These are phyloP conservation scores for Boletus mariae DNA, from an alignment of 1,284 basidiomycete genomes.

Conservation along the genomic window DNA sequence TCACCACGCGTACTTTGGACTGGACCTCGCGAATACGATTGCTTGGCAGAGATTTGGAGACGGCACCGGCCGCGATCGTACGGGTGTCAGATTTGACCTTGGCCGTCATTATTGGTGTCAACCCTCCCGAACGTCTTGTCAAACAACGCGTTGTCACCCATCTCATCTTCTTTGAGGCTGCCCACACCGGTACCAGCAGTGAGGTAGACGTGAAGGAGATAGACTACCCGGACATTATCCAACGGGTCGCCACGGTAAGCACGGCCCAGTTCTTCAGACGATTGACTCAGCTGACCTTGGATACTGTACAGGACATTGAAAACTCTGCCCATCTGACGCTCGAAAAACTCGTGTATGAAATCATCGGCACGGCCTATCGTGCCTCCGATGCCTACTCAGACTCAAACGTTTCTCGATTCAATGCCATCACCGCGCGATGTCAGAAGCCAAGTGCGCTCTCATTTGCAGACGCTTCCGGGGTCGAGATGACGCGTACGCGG, in stretches of 20 bases:
- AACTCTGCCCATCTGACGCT: conserved; percentile 43
- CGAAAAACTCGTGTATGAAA: conserved; percentile 46
- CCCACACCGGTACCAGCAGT: not conserved
- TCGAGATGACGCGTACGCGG: conserved; percentile 1
- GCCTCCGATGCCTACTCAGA: conserved; percentile 19
- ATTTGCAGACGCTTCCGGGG: conserved; percentile 44
- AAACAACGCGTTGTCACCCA: conserved; percentile 47
- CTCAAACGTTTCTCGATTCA: conserved; percentile 14
- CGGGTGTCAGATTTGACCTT: conserved; percentile 38
- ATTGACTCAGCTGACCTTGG: not conserved
- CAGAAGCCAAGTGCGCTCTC: conserved; percentile 53
- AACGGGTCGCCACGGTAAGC: conserved; percentile 33
- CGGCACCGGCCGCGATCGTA: conserved; percentile 27
- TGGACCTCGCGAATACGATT: not conserved
- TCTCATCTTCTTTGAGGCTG: conserved; percentile 37
- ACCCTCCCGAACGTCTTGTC: conserved; percentile 47
- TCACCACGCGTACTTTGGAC: conserved; percentile 6
- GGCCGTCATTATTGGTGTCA: conserved; percentile 49
- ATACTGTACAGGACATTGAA: conserved; percentile 37
- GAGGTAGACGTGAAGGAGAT: not conserved
- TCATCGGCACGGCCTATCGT: conserved; percentile 36
- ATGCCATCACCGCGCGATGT: conserved; percentile 40
- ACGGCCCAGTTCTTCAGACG: not conserved
- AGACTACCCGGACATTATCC: conserved; percentile 37
- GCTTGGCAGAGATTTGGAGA: not conserved